phyloP scores from a whole-genome alignment of 805 yeast species.

The Vanderwaltozyma yarrowii region DNA sequence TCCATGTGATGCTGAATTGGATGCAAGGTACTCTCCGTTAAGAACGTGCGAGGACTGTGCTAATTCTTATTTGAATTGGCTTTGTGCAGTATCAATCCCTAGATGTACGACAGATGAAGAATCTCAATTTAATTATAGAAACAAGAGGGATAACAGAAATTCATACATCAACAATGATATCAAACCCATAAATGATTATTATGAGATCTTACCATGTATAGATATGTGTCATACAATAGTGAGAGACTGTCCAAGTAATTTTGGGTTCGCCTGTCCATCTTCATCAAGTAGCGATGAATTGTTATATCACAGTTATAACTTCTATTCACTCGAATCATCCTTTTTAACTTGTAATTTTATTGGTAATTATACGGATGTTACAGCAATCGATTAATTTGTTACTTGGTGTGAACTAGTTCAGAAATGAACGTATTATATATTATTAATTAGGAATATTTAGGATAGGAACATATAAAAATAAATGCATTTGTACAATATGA shows the following conservation, averaged over 20 bases:
- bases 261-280: constrained; percentile 68
- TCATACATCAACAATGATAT: constrained; percentile 43
- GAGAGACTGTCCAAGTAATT: constrained; percentile 70
- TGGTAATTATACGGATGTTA: constrained; percentile 20
- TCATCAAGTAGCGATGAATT: constrained; percentile 9
- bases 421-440: background rate
- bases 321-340: constrained; percentile 7
- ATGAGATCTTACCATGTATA: constrained; percentile 79
- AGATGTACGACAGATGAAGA: constrained; percentile 54
- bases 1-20: constrained; percentile 60
- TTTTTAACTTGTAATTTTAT: constrained; percentile 35
- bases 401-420: background rate
- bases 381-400: background rate
- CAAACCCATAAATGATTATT: constrained; percentile 48
- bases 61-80: constrained; percentile 68
- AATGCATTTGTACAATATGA: too few species aligned
- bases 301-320: constrained; percentile 25
- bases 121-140: constrained; percentile 38
- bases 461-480: background rate
- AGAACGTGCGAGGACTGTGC: constrained; percentile 66
- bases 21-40: constrained; percentile 64
- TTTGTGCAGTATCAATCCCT: constrained; percentile 82
- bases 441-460: background rate
- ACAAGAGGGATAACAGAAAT: constrained; percentile 47
- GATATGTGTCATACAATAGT: constrained; percentile 71